Evolutionary conservation across 306 rosid genomes (phyloP), one percentile per base, ranked within the genome.

Genomic region (Notholithocarpus densiflorus): DNA sequence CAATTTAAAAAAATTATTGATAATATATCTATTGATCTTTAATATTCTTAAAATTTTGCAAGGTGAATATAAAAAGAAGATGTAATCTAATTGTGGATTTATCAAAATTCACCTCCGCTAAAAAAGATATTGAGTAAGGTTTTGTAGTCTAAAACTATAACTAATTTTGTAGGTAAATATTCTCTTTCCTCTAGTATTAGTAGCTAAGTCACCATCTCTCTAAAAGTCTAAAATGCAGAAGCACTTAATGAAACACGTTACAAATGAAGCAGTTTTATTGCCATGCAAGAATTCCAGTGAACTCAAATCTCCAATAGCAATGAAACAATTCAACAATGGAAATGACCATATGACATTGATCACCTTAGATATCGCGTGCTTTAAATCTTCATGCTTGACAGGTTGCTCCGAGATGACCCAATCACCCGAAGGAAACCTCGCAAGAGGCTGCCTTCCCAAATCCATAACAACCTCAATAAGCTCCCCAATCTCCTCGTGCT

Each of bases 381-480:
- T 74, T 24, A 95, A 89, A 84, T 95, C 98, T 29, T 88, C 93
- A 1, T 73, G 88, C 24, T 72, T 82, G 57, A 93, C 86, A 0
- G 89, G 90, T 4, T 81, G 83, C 19, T 93, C 91, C 7, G 96
- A 90, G 75, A 95, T 93, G 6, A 86, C 34, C 99, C 99, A 95
- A 72, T 95, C 99, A 6, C 99, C 94, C 1, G 96, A 89, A 20
- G 99, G 99, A 52, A 96, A 96, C 85, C 97, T 82, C 4, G 97
- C 99, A 56, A 96, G 81, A 31, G 99, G 98, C 17, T 86, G 84
- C 80, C 99, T 82, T 1, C 99, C 98, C 80, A 96, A 88, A 88
- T 96, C 99, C 99, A 96, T 83, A 5, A 96, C 99, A 71, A 96
- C 96, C 86, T 96, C 99, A 53, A 96, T 87, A 29, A 96, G 85